Evolutionary conservation across 352 stramenopile genomes (phyloP), one percentile per base, ranked within the genome.

Genomic region (Phytophthora hibernalis): DNA sequence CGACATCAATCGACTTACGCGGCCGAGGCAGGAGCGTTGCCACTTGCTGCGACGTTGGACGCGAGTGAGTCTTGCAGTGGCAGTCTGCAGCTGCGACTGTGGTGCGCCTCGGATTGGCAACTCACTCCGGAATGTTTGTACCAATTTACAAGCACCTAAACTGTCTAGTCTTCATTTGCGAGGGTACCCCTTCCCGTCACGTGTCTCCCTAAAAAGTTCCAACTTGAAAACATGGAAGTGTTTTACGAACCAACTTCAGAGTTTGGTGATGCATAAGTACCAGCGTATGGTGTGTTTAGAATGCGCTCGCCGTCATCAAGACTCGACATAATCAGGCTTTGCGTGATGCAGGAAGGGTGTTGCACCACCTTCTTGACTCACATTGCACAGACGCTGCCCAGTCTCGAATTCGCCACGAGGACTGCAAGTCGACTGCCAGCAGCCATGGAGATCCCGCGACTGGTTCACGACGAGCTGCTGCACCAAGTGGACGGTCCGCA

Each of bases 401-500:
- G 65, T 69, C 59, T 58, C 3, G 11, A 68, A 73, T 61, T 44
- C 42, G 47, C 28, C 30, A 9, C 30, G 6, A 54, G 21, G 12
- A 16, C 8, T 30, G 18, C 59, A 69, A 62, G 49, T 55, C 28
- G 31, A 57, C 20, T 20, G 21, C n/a, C 54, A 45, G 13, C 31
- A 37, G 24, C 54, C 30, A 89, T 89, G 80, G 80, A 87, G 15
- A 58, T 85, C 21, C 61, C 76, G 18, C 80, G 68, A 10, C 68
- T 81, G 52, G 51, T 74, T 54, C 76, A 89, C 63, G 80, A 90
- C 51, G 76, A 84, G 59, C 48, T 86, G 26, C 68, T 87, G 20
- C 80, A 77, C 50, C 54, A 79, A 45, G 65, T 87, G 43, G 78
- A 87, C 20, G 76, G 76, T 26, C 67, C 69, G 26, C 78, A 76